These are phyloP conservation scores for Ettlia oleoabundans DNA, from an alignment of 139 green algal genomes.

Conservation along the genomic window DNA sequence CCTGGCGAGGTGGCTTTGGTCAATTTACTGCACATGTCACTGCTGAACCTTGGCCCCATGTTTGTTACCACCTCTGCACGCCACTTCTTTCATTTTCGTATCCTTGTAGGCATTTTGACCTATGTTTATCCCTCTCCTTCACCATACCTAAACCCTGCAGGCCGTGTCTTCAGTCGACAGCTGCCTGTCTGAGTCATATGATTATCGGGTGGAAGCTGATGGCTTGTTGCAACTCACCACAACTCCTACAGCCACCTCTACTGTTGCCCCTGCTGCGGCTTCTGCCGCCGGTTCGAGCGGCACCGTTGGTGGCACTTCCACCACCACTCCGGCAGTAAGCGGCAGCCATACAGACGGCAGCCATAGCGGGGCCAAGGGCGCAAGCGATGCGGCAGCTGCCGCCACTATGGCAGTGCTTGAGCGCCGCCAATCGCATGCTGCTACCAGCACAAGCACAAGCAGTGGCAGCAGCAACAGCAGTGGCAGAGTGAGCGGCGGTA, in stretches of 20 bases:
- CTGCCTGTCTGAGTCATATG: conserved; percentile 10
- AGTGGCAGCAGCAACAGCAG: not conserved
- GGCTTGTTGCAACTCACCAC: conserved; percentile 16
- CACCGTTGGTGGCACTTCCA: too few relatives aligned
- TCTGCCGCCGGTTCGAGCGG: too few relatives aligned
- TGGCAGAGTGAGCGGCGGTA: not conserved
- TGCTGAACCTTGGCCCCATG: too few relatives aligned
- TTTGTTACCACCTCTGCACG: too few relatives aligned
- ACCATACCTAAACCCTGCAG: conserved; percentile 42
- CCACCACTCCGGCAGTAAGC: too few relatives aligned
- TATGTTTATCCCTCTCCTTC: not conserved
- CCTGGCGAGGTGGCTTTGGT: too few relatives aligned
- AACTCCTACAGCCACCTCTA: not conserved
- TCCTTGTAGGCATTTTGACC: not conserved
- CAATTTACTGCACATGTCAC: too few relatives aligned
- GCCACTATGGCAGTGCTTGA: not conserved
- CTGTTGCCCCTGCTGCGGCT: too few relatives aligned
- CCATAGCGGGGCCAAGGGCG: not conserved
- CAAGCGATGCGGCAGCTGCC: not conserved
- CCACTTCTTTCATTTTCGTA: too few relatives aligned
- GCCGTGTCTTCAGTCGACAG: conserved; percentile 14
- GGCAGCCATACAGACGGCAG: too few relatives aligned
- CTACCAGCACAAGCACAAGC: conserved; percentile 8
- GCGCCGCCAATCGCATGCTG: not conserved
- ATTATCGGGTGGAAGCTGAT: conserved; percentile 14